Conservation (phyloP, 805 yeast genomes). For the Candida endomychidarum region DNA sequence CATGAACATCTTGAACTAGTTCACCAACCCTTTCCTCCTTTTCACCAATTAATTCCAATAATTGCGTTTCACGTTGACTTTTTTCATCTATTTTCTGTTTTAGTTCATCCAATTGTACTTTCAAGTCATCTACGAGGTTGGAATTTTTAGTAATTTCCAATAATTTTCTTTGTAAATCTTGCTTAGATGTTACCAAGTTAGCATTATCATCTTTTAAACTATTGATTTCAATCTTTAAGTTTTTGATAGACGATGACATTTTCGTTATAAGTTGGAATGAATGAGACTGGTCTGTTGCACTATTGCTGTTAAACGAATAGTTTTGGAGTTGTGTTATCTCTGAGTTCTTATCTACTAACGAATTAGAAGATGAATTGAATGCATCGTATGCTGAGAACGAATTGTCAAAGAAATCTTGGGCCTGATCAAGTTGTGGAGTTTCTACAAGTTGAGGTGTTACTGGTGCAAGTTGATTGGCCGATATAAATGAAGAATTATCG, state of each 20-base stretch:
- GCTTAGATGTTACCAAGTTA: conserved; percentile 55
- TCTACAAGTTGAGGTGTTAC: conserved; percentile 1
- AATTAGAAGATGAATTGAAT: conserved; percentile 8
- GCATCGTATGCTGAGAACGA: conserved; percentile 7
- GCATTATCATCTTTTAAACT: conserved; percentile 63
- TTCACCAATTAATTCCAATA: conserved; percentile 77
- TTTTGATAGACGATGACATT: conserved; percentile 72
- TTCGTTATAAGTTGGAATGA: conserved; percentile 67
- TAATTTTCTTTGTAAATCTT: conserved; percentile 66
- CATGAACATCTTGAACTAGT: conserved; percentile 81
- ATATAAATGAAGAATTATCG: conserved; percentile 4
- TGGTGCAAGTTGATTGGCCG: neutral
- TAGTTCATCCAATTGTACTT: conserved; percentile 30
- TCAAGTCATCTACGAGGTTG: conserved; percentile 24
- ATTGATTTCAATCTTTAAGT: conserved; percentile 75
- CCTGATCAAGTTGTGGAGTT: neutral
- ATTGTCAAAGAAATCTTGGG: conserved; percentile 1
- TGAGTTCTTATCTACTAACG: conserved; percentile 6
- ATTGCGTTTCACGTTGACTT: conserved; percentile 42
- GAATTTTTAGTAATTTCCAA: conserved; percentile 39
- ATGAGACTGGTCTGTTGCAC: neutral
- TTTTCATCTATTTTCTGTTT: conserved; percentile 9
- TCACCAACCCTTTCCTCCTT: conserved; percentile 85
- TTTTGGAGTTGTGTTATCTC: conserved; percentile 4
- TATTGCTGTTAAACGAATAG: neutral